Conservation (phyloP, 2,329 filamentous ascomycete species). For the Albophoma yamanashiensis region DNA sequence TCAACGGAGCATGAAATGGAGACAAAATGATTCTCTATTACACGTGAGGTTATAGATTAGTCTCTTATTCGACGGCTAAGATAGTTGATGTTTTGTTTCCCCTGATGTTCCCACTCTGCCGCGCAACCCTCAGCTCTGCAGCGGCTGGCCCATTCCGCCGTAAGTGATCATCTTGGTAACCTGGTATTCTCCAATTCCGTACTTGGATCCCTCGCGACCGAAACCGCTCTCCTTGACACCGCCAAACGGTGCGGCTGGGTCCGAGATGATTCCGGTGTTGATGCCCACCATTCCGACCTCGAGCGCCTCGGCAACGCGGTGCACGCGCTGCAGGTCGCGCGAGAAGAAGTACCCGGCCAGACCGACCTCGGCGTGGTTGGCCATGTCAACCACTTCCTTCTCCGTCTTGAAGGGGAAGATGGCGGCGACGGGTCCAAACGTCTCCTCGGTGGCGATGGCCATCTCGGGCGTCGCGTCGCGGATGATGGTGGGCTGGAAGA, state of each 20-base stretch:
- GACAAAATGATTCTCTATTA: not conserved
- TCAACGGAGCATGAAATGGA: not conserved
- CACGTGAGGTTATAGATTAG: not conserved
- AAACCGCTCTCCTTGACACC: conserved; percentile 78
- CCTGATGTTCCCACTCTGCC: not conserved
- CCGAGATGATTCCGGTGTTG: conserved; percentile 61
- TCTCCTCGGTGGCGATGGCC: conserved; percentile 79
- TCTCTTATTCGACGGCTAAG: not conserved
- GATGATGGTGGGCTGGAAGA: conserved; percentile 83
- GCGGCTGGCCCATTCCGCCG: conserved; percentile 44
- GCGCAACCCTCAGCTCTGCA: conserved; percentile 27
- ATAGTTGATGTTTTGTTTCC: not conserved
- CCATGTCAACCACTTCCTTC: conserved; percentile 73
- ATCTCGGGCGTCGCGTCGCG: conserved; percentile 79
- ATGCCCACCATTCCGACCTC: conserved; percentile 85
- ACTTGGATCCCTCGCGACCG: conserved; percentile 66
- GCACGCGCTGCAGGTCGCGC: conserved; percentile 45
- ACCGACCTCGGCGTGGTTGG: conserved; percentile 76
- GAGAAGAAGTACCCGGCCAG: conserved; percentile 93
- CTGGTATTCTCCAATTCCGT: conserved; percentile 69
- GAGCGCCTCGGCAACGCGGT: conserved; percentile 55
- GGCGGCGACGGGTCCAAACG: conserved; percentile 87
- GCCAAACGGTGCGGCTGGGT: conserved; percentile 55
- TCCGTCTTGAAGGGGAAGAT: conserved; percentile 84
- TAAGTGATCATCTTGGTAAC: conserved; percentile 55